phyloP scores from a whole-genome alignment of 2,329 filamentous ascomycete species.

The Colletotrichum musae region DNA sequence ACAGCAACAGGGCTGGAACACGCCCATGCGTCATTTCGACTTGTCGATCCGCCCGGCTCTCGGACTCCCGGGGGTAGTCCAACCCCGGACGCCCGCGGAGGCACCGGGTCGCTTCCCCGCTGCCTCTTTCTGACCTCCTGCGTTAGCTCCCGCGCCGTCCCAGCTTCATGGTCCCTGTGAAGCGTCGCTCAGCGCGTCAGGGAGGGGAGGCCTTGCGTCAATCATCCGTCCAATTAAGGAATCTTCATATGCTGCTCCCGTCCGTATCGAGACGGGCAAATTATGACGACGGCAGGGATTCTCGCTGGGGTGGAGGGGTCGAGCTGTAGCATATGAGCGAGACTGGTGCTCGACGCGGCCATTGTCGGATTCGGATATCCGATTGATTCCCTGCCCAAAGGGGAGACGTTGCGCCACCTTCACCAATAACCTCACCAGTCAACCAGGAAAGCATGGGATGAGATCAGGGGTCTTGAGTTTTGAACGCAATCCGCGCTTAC shows the following conservation, averaged over 20 bases:
- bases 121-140: conserved; percentile 25
- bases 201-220: background rate
- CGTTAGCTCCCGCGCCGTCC: conserved; percentile 36
- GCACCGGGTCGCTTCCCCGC: conserved; percentile 7
- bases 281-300: background rate
- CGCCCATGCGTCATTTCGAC: background rate
- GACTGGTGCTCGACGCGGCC: conserved; percentile 13
- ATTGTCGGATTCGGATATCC: conserved; percentile 1
- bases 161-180: conserved; percentile 25
- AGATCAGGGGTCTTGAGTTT: background rate
- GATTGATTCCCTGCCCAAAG: too few relatives aligned
- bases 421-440: background rate
- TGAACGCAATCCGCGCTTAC: background rate
- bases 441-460: background rate
- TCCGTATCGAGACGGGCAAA: conserved; percentile 9
- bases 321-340: too few relatives aligned
- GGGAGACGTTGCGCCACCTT: too few relatives aligned
- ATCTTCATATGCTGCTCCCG: background rate
- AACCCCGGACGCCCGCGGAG: background rate
- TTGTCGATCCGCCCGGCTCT: conserved; percentile 1
- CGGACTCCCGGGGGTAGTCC: background rate
- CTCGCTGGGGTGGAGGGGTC: background rate
- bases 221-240: conserved; percentile 8
- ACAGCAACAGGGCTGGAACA: conserved; percentile 23
- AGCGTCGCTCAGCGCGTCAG: background rate